Base-by-base conservation (phyloP, 306 rosid species). In the Aeschynomene evenia region DNA sequence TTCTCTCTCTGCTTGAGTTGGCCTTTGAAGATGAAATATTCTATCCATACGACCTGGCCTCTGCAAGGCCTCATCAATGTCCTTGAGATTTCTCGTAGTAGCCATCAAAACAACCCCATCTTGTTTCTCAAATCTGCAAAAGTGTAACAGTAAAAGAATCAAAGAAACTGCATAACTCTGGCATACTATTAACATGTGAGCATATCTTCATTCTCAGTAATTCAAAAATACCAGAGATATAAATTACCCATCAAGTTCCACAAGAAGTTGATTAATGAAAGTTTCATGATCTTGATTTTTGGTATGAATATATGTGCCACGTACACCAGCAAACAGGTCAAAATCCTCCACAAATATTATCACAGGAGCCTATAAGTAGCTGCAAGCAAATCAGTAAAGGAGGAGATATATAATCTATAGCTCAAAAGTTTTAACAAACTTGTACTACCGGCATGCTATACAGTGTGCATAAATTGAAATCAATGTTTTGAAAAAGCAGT, bases 31-130 rank as follows among this genome's bases (percentile, higher is more conserved):
- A 79, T 93, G 97, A 84, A 93, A 90, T 80, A 88, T 83, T 81
- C 98, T 87, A 88, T 93, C 98, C 98, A 93, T 93, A 57, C 98
- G 92, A 22, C 98, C 98, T 77, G 98, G 97, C 72, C 98, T 88
- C 85, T 82, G 94, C 82, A 93, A 80, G 67, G 98, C 98, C 74
- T 86, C 92, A 14, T 93, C 98, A 63, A 93, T 87, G 86, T 88
- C 88, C 72, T 90, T 85, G 56, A 93, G 92, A 84, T 89, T 90
- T 84, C 90, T 85, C 10, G 98, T 90, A 63, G 98, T 93, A 63
- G 98, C 96, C 97, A 93, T 93, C 88, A 93, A 81, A 78, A 93
- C 98, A 82, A 93, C 97, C 70, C 98, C 98, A 82, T 90, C 98
- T 87, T 88, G 98, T 78, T 87, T 93, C 89, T 93, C 97, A 88